Percentiles rank a stretch among this genome's conserved stretches.
Conservation (phyloP, 1,284 basidiomycete genomes). For the Ustilago nuda region DNA sequence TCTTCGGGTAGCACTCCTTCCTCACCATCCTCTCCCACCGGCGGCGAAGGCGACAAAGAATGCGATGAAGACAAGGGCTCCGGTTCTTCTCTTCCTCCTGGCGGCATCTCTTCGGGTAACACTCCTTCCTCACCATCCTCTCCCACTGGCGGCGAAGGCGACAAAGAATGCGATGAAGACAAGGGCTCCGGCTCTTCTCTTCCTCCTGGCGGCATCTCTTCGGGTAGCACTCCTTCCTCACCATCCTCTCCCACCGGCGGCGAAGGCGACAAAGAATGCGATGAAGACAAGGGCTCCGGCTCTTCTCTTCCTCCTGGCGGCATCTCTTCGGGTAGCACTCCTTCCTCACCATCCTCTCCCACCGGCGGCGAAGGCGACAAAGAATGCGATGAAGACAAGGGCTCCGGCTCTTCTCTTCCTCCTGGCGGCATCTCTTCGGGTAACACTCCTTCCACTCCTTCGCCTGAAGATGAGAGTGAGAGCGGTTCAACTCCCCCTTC, state of each 20-base stretch:
- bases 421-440: constrained; percentile 3
- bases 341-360: not conserved
- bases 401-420: no score
- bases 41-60: not conserved
- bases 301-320: not conserved
- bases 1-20: constrained; percentile 12
- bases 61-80: constrained; percentile 2
- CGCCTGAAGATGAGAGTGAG: constrained; percentile 2
- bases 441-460: not conserved
- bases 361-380: no score
- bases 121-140: constrained; percentile 3
- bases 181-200: not conserved
- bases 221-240: constrained; percentile 2
- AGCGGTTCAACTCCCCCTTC: not conserved
- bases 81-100: not conserved
- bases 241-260: no score
- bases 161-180: constrained; percentile 5
- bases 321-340: constrained; percentile 13
- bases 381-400: no score
- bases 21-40: constrained; percentile 3
- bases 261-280: no score
- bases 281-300: no score
- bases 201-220: constrained; percentile 10
- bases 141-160: not conserved
- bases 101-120: constrained; percentile 6